Base-by-base conservation (phyloP, 2,329 filamentous ascomycete species). In the Celoporthe dispersa region DNA sequence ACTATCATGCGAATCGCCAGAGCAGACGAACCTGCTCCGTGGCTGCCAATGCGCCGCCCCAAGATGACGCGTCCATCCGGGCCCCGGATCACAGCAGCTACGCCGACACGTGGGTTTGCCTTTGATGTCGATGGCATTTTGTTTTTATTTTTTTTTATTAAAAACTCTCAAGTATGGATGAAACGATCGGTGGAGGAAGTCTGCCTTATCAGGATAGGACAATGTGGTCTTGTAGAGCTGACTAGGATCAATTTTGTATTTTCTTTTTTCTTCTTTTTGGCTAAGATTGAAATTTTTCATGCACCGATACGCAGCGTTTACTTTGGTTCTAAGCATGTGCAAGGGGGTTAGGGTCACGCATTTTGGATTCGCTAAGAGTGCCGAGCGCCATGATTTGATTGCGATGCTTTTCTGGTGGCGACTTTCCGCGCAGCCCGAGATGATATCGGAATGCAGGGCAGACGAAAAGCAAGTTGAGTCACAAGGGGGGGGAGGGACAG, bases 31-130 rank as follows among this genome's bases (percentile, higher is more conserved):
- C 86, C 85, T 41, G 79, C 77, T 9, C 86, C 86, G 57, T 86
- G 85, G 66, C 81, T 83, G 1, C 84, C 82, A 67, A 80, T 80
- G 16, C 87, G 82, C 68, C 81, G 81, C 4, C 86, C 85, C 3
- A 85, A 73, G 7, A 88, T 73, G 44, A 88, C 72, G 62, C 80
- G 77, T n/a, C 83, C 84, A 8, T 82, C 75, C 2, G 73, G 73
- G 70, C 84, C 80, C 69, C 76, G 77, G 66, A 88, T 77, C 35
- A 88, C 75, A 41, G 81, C 83, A 0, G 84, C 81, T 6, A 88
- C 80, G 59, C 86, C 86, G 19, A 87, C 82, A 12, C 84, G 81
- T 0, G 82, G 82, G 31, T 77, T 74, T 7, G 73, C 74, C 31
- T 71, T 55, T 1, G 64, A 35, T 8, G 72, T 59, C 25, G 75